phyloP scores from a whole-genome alignment of 2,329 filamentous ascomycete species.

The Mycosphaerella sp. region DNA sequence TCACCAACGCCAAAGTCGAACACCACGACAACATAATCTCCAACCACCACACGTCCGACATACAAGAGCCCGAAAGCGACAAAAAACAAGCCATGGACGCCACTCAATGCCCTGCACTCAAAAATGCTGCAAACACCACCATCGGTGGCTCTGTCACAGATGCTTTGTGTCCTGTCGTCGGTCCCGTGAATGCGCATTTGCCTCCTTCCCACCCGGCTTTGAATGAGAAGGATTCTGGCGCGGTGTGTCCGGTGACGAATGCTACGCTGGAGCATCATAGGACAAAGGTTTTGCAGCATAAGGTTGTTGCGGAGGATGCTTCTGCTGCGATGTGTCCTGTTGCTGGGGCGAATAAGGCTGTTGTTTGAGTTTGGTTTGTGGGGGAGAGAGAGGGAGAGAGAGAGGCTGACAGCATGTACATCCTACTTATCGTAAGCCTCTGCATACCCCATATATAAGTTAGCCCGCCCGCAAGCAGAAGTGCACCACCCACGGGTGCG shows the following conservation, averaged over 20 bases:
- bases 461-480: too few relatives aligned
- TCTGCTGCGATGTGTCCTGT: slow-evolving; percentile 40
- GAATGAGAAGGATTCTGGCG: slow-evolving; percentile 34
- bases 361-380: background rate
- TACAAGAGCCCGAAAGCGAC: slow-evolving; percentile 23
- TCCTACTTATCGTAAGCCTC: too few relatives aligned
- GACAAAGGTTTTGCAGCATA: slow-evolving; percentile 39
- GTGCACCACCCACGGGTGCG: too few relatives aligned
- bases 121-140: slow-evolving; percentile 22
- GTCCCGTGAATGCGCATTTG: slow-evolving; percentile 37
- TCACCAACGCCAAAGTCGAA: slow-evolving; percentile 42
- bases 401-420: too few relatives aligned
- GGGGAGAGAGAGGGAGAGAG: too few relatives aligned
- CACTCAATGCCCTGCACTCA: slow-evolving; percentile 39
- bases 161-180: slow-evolving; percentile 41
- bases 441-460: too few relatives aligned
- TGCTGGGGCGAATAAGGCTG: slow-evolving; percentile 27
- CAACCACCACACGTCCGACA: slow-evolving; percentile 37
- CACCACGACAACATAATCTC: slow-evolving; percentile 41
- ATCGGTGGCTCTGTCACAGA: slow-evolving; percentile 35
- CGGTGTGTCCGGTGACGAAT: slow-evolving; percentile 42
- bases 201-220: slow-evolving; percentile 41
- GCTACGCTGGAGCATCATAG: slow-evolving; percentile 41
- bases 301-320: slow-evolving; percentile 36
- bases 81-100: slow-evolving; percentile 30